phyloP scores from a whole-genome alignment of 495 filamentous ascomycete species.

The Pyrenula aspistea region DNA sequence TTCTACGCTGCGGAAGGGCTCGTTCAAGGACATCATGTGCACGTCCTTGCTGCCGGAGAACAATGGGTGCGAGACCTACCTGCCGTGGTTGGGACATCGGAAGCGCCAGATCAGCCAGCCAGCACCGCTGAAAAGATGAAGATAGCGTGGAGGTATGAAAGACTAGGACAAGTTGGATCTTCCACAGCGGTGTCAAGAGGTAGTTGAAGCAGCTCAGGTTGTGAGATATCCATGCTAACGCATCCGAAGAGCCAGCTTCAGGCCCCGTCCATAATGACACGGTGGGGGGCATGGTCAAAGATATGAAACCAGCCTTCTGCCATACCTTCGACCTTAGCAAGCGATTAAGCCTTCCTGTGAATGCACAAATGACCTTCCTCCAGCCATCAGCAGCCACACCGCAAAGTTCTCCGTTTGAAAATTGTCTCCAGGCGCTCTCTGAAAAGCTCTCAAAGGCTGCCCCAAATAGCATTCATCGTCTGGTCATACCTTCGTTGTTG shows the following conservation, averaged over 20 bases:
- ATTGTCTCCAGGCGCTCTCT: constrained; percentile 49
- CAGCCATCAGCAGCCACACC: constrained; percentile 25
- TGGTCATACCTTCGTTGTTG: constrained; percentile 73
- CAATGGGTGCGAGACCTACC: constrained; percentile 76
- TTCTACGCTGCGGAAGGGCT: constrained; percentile 93
- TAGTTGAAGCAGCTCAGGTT: too few species aligned
- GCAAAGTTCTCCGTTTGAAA: constrained; percentile 43
- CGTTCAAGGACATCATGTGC: constrained; percentile 80
- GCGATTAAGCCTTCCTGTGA: constrained; percentile 51
- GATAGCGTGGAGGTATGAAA: constrained; percentile 96
- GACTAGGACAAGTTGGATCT: constrained; percentile 54
- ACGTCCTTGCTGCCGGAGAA: constrained; percentile 68
- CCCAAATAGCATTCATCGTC: constrained; percentile 57
- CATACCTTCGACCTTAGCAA: constrained; percentile 88
- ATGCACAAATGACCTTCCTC: constrained; percentile 42
- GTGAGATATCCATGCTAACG: background rate
- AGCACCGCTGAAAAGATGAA: constrained; percentile 72
- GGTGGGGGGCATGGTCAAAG: background rate
- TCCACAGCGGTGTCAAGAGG: constrained; percentile 42
- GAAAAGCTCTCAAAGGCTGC: constrained; percentile 43
- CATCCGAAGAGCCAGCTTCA: background rate
- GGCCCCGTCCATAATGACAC: background rate
- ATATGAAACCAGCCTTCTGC: constrained; percentile 47
- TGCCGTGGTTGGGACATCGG: constrained; percentile 45
- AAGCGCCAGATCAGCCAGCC: constrained; percentile 26